Percentiles rank a stretch among this genome's conserved stretches.
Conservation (phyloP, 2,329 filamentous ascomycete genomes). For the Colletotrichum agaves region DNA sequence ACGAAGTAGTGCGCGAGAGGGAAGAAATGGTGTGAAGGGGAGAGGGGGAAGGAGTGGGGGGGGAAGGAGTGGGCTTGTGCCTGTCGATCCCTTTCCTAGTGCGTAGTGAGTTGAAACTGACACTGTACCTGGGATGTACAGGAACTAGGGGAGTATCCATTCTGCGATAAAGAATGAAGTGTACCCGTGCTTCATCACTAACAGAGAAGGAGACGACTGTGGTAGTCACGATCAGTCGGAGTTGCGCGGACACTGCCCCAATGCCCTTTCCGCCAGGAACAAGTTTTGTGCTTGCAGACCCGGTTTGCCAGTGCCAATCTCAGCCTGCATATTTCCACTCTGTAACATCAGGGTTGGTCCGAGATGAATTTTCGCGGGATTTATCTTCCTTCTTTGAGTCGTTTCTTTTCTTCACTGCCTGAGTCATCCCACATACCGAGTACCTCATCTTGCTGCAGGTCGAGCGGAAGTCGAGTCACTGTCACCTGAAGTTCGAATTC, state of each 20-base stretch:
- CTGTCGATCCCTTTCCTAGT: conserved; percentile 34
- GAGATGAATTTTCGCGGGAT: not conserved
- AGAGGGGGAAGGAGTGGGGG: not conserved
- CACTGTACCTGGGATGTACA: conserved; percentile 21
- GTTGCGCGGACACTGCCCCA: conserved; percentile 10
- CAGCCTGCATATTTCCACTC: conserved; percentile 19
- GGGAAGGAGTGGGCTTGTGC: conserved; percentile 18
- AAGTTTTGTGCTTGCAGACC: conserved; percentile 27
- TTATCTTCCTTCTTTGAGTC: conserved; percentile 24
- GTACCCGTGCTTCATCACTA: fast-evolving
- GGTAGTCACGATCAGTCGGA: not conserved
- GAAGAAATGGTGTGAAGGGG: conserved; percentile 25
- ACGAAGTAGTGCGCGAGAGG: too few relatives aligned
- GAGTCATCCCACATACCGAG: conserved; percentile 18
- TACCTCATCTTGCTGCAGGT: not conserved
- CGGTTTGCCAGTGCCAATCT: not conserved
- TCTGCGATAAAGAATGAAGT: not conserved
- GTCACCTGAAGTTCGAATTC: not conserved
- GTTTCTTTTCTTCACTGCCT: not conserved
- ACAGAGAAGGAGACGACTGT: not conserved
- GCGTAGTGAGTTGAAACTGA: conserved; percentile 1
- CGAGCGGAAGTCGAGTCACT: conserved; percentile 3
- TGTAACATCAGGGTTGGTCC: not conserved
- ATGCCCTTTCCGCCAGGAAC: conserved; percentile 11
- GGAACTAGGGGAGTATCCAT: not conserved